Evolutionary conservation across 75 land plant genomes (phyloP), one percentile per base, ranked within the genome.

Genomic region (Pinus taeda): DNA sequence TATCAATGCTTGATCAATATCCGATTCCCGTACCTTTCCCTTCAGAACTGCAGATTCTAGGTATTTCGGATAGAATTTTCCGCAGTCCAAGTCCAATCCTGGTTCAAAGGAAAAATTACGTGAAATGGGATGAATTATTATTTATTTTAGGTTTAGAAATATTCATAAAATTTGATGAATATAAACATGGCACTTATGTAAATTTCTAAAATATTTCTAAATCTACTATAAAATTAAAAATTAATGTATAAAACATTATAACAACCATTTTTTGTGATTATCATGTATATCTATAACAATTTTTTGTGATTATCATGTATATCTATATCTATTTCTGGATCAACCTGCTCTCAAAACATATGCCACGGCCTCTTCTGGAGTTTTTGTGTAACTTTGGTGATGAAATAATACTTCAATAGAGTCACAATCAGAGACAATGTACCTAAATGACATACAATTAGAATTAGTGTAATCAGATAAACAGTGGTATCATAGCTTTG

Each of bases 81-180:
- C 93, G 63, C 90, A 90, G 24, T 90, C 79, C 75, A 90, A 67
- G 57, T 90, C 87, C 79, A 88, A 79, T 5, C 93, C 92, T 87
- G 78, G 24, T 60, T 45, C 49, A 45, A 45, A 6, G 7, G 1
- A 45, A 45, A 45, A 45, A 45, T 26, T 45, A 6, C 8, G 5
- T 75, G 24, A 60, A 60, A 53, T 79, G 9, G 15, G n/a, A 13
- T 15, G 26, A 53, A 45, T 45, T 45, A 45, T 45, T 45, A 5
- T 6, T 45, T 26, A 26, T 26, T 26, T 0, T 26, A 33, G 33
- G 1, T 33, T 33, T 33, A 33, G 33, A 2, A 33, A 33, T 33
- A 33, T 33, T 33, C 33, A 1, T 1, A 0, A 33, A 33, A 33
- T 33, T 33, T 33, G 33, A 33, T 33, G 33, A 2, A 0, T 33